A percentile compares a stretch with the other conserved stretches of the same genome.
phyloP scores from a whole-genome alignment of 73 alveolate species.

The Symbiodinium natans region DNA sequence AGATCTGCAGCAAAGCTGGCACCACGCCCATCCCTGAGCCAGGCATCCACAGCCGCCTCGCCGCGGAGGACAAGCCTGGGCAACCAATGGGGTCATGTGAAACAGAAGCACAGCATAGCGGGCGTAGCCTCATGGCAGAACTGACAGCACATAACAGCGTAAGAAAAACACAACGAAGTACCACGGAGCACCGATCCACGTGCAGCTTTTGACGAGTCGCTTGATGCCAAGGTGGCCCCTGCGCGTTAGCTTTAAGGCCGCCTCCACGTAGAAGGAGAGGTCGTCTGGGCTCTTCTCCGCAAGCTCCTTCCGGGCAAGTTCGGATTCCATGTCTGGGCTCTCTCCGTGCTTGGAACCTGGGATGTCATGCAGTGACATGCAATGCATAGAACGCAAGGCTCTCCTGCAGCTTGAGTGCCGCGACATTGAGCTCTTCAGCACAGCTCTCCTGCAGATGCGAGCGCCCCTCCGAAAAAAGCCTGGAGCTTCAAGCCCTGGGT shows the following conservation, averaged over 20 bases:
- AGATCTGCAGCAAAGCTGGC: neutral
- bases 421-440: neutral
- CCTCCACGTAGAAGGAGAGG: neutral
- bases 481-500: no score
- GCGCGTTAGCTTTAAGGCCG: neutral
- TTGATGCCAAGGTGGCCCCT: neutral
- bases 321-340: no score
- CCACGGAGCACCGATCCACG: no score
- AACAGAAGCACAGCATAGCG: neutral
- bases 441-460: neutral
- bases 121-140: no score
- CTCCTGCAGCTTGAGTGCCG: neutral
- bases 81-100: neutral
- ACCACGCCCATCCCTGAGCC: neutral
- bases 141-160: no score
- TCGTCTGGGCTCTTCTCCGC: neutral
- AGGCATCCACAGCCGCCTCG: neutral
- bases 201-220: neutral
- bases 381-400: no score
- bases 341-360: no score
- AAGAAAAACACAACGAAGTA: no score
- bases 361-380: no score
- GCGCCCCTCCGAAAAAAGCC: no score
- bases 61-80: constrained; percentile 5
- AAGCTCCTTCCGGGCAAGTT: neutral